Conservation (phyloP, 805 yeast genomes). For the Yarrowia phangngaensis region DNA sequence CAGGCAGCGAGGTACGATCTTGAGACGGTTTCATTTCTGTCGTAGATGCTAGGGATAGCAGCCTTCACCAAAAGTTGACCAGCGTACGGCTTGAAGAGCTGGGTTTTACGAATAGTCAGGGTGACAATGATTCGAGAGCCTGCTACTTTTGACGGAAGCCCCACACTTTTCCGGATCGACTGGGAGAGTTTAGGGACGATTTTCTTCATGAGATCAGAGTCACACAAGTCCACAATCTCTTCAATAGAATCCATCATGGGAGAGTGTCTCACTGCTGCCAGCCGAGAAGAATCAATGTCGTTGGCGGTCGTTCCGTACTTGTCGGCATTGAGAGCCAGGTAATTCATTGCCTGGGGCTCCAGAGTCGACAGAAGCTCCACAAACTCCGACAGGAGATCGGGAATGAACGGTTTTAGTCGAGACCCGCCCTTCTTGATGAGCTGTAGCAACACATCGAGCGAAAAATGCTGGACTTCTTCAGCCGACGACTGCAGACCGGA, state of each 20-base stretch:
- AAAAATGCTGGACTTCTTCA: slow-evolving; percentile 73
- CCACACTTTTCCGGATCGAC: slow-evolving; percentile 68
- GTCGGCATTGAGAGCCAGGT: slow-evolving; percentile 79
- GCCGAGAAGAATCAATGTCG: slow-evolving; percentile 73
- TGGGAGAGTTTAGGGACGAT: slow-evolving; percentile 50
- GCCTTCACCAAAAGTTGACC: slow-evolving; percentile 55
- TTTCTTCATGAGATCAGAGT: slow-evolving; percentile 48
- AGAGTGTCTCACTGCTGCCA: slow-evolving; percentile 68
- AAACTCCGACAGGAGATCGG: slow-evolving; percentile 65
- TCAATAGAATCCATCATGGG: slow-evolving; percentile 90
- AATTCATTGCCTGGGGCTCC: slow-evolving; percentile 88
- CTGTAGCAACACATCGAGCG: slow-evolving; percentile 71
- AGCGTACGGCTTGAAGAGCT: slow-evolving; percentile 48
- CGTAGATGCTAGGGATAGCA: slow-evolving; percentile 50
- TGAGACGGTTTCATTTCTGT: slow-evolving; percentile 67
- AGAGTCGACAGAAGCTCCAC: slow-evolving; percentile 72
- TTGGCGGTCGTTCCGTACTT: slow-evolving; percentile 71
- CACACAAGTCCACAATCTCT: slow-evolving; percentile 55
- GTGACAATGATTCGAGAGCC: slow-evolving; percentile 70
- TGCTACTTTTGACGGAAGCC: slow-evolving; percentile 86
- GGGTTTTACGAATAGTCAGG: slow-evolving; percentile 55
- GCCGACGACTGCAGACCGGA: slow-evolving; percentile 82
- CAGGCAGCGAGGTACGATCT: slow-evolving; percentile 74
- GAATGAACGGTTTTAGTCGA: slow-evolving; percentile 58
- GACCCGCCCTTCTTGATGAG: slow-evolving; percentile 62